Conservation (phyloP, 192 early-diverging fungal genomes). For the Obelidium mucronatum region DNA sequence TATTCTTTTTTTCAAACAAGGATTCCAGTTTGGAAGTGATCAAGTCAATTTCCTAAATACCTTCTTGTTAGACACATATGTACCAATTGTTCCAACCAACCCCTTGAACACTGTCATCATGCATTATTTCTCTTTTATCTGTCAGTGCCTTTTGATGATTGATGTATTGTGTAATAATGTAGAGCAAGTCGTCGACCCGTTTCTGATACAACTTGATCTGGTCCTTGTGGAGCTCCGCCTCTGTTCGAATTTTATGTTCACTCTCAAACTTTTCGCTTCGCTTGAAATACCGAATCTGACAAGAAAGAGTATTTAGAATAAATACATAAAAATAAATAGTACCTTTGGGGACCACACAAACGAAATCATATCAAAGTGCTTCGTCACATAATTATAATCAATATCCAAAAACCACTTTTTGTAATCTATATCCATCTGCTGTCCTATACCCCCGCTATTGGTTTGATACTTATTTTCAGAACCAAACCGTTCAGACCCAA, state of each 20-base stretch:
- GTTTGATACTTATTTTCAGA: conserved; percentile 30
- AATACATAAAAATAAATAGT: conserved; percentile 46
- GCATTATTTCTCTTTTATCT: conserved; percentile 43
- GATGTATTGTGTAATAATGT: conserved; percentile 61
- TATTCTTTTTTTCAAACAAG: conserved; percentile 67
- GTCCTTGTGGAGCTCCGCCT: conserved; percentile 45
- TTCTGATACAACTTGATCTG: conserved; percentile 63
- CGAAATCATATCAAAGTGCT: conserved; percentile 52
- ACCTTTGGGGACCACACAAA: conserved; percentile 68
- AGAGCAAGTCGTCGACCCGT: conserved; percentile 64
- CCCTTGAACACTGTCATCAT: conserved; percentile 50
- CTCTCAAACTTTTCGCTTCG: conserved; percentile 24
- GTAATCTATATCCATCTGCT: conserved; percentile 1
- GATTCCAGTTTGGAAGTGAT: conserved; percentile 66
- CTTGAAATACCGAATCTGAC: conserved; percentile 28
- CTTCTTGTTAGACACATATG: not conserved
- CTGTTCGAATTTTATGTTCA: conserved; percentile 23
- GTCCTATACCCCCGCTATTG: not conserved
- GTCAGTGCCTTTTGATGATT: conserved; percentile 59
- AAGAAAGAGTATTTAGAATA: not conserved
- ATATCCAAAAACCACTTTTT: conserved; percentile 59
- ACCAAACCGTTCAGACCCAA: conserved; percentile 29
- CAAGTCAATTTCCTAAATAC: conserved; percentile 50
- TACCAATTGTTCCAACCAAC: too few relatives aligned
- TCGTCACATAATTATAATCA: conserved; percentile 59